These are phyloP conservation scores for Ascochyta clinopodiicola DNA, from an alignment of 2,329 filamentous ascomycete species.

Conservation along the genomic window DNA sequence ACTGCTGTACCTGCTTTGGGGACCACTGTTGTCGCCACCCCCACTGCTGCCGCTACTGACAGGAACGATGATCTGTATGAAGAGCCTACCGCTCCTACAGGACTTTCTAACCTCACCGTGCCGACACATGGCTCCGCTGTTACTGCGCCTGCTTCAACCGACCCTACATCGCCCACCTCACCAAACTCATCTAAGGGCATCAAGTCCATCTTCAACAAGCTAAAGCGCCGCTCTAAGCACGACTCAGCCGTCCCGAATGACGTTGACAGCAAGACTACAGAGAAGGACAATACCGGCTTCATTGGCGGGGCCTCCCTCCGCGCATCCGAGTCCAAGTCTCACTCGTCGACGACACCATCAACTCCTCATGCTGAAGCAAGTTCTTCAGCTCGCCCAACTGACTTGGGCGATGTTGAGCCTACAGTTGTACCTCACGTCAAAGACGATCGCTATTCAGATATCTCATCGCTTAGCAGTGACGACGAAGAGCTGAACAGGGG, in stretches of 20 bases:
- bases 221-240: slow-evolving; percentile 50
- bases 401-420: slow-evolving; percentile 25
- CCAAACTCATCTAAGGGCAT: slow-evolving; percentile 45
- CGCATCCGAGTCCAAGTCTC: slow-evolving; percentile 29
- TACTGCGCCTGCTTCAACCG: slow-evolving; percentile 16
- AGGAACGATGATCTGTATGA: slow-evolving; percentile 31
- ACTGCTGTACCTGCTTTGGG: slow-evolving; percentile 4
- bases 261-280: slow-evolving; percentile 22
- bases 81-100: slow-evolving; percentile 20
- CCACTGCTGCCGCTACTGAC: background rate
- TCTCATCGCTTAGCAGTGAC: slow-evolving; percentile 44
- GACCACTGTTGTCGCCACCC: slow-evolving; percentile 15
- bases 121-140: slow-evolving; percentile 1
- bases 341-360: slow-evolving; percentile 15
- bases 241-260: slow-evolving; percentile 15
- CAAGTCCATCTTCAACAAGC: slow-evolving; percentile 46
- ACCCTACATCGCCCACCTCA: slow-evolving; percentile 32
- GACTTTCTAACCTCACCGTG: background rate
- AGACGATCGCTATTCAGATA: slow-evolving; percentile 33
- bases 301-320: slow-evolving; percentile 54
- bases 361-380: slow-evolving; percentile 14
- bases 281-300: slow-evolving; percentile 44
- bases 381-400: slow-evolving; percentile 16
- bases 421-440: slow-evolving; percentile 18
- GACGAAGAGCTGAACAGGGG: slow-evolving; percentile 27